Evolutionary conservation across 2,329 filamentous ascomycete genomes (phyloP), one percentile per base, ranked within the genome.

Genomic region (Ustulina deusta): DNA sequence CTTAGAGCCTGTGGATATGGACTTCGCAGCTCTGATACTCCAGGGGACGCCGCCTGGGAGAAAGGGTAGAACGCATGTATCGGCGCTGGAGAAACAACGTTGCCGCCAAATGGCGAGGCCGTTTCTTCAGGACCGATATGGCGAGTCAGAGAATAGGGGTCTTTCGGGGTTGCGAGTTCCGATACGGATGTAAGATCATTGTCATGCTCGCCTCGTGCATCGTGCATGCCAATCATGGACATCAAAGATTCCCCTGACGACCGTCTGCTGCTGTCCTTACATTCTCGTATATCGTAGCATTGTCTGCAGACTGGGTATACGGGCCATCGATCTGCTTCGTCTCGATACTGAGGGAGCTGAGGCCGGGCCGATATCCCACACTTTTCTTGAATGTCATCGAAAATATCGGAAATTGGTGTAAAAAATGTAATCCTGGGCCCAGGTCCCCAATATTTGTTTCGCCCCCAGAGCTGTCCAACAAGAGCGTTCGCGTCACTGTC

Each of bases 321-420:
- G 0, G 81, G 76, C 66, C 79, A 82, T 5, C 79, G 75, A 38
- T 82, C 81, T 6, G 77, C 78, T 29, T 83, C 81, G 46, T 82
- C 79, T 3, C 80, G 78, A 55, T 80, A 74, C 61, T 81, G 79
- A 0, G 82, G 82, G 25, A 83, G 77, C 61, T 78, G 77, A 0
- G 82, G 81, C 17, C 81, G 77, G 6, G 73, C 72, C 49, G 79
- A 75, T 70, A 82, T 76, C 1, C 78, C 80, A 56, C 81, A 83
- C 57, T 78, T 79, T 69, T 84, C 82, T 63, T 83, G 81, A 27
- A 83, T 82, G 54, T 84, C 82, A 44, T 84, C 81, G 25, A 84
- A 80, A 15, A 84, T 76, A 66, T 84, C 82, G 34, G 76, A 72
- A 20, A 83, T 78, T 1, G 82, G 81, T 4, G 82, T 83, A 71